Base-by-base conservation (phyloP, 2,329 filamentous ascomycete genomes). In the Exophiala sp. region DNA sequence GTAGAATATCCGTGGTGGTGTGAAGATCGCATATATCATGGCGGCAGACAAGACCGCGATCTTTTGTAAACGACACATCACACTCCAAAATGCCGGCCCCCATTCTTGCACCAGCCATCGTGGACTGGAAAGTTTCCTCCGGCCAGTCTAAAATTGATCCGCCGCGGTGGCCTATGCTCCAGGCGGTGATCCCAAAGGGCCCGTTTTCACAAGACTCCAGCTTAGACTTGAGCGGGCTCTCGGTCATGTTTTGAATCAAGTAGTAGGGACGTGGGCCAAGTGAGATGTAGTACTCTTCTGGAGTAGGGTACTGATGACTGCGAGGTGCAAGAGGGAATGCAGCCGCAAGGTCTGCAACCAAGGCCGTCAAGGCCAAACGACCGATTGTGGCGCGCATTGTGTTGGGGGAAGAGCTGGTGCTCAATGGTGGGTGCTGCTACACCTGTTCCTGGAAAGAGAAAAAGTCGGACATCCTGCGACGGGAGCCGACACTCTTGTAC, bases 21-120 rank as follows among this genome's bases (percentile, higher is more conserved):
- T 85, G 81, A 34, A 85, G 67, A 60, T 85, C 82, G 66, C 82
- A 85, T 58, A 83, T 77, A 40, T 75, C 77, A 67, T 85, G 82
- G 41, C 82, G 77, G 68, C 82, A 85, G 38, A 85, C 81, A n/a
- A 85, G 76, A 62, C 80, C 67, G 23, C 73, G 73, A 65, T 85
- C 82, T 56, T 71, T 74, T 51, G 82, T 85, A 67, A 85, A 85
- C 29, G 78, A 73, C 13, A 83, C 81, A 63, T 85, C 82, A 65
- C 82, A 85, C 66, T 85, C 82, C 44, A 82, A 73, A 37, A 84
- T 72, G 35, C 81, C 82, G 3, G 81, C 78, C 23, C 82, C 82
- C 81, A 83, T 83, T 16, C 81, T 73, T n/a, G 77, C 75, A 34
- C 81, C 82, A 0, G 82, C 81, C 44, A 79, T 65, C 60, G 77